A percentile compares a stretch with the other conserved stretches of the same genome.
Evolutionary conservation across 208 protist species (phyloP).

Genomic region (Novymonas esmeraldas): DNA sequence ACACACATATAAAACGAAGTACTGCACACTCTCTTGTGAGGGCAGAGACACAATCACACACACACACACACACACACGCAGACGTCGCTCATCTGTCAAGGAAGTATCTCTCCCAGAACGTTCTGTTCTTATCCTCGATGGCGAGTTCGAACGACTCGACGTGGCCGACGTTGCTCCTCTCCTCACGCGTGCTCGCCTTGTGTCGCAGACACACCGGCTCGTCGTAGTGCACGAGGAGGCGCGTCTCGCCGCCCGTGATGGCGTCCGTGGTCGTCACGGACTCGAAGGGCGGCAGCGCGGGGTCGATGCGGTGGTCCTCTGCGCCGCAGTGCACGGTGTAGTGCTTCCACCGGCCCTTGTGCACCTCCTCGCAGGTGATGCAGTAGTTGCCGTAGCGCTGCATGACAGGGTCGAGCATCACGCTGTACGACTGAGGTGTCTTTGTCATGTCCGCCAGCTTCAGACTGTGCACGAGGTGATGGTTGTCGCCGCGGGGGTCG

Average conservation of each 20-base stretch:
- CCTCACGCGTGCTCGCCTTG: slow-evolving; percentile 64
- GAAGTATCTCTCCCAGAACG: slow-evolving; percentile 75
- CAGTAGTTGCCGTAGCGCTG: slow-evolving; percentile 61
- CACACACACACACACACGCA: neutral
- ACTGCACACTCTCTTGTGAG: no score
- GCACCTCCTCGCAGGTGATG: slow-evolving; percentile 40
- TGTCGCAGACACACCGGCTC: slow-evolving; percentile 72
- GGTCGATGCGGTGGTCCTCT: slow-evolving; percentile 71
- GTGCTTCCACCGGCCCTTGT: slow-evolving; percentile 68
- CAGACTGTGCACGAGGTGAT: slow-evolving; percentile 68
- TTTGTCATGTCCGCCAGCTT: slow-evolving; percentile 66
- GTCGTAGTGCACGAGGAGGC: slow-evolving; percentile 63
- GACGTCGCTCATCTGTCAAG: slow-evolving; percentile 56
- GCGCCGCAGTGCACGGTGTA: slow-evolving; percentile 61
- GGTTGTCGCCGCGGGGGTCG: slow-evolving; percentile 77
- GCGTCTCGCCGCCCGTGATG: slow-evolving; percentile 22
- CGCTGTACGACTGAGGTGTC: slow-evolving; percentile 49
- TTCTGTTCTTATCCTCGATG: slow-evolving; percentile 49
- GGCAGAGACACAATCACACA: neutral
- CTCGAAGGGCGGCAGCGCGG: slow-evolving; percentile 52
- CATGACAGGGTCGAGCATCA: slow-evolving; percentile 61
- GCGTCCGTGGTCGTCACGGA: slow-evolving; percentile 45
- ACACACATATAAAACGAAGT: no score
- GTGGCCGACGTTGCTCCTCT: slow-evolving; percentile 57
- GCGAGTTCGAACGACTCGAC: slow-evolving; percentile 82